phyloP scores from a whole-genome alignment of 345 rosid genomes.

The Hypericum perforatum region DNA sequence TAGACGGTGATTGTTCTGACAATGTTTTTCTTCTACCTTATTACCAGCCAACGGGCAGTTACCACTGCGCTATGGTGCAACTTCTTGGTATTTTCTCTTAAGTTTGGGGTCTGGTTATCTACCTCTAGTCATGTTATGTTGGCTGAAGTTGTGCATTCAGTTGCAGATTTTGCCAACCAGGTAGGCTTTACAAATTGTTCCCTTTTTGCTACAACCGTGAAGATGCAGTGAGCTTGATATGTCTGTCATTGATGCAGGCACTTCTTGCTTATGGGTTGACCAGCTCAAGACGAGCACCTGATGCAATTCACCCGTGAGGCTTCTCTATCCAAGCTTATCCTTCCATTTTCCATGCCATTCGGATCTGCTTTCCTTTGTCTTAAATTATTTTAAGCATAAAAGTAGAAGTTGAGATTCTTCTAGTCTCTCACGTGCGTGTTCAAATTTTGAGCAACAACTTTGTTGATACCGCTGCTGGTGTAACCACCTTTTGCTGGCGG shows the following conservation, averaged over 20 bases:
- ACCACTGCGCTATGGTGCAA: slow-evolving; percentile 96
- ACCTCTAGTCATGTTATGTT: slow-evolving; percentile 95
- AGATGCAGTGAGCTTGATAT: slow-evolving; percentile 31
- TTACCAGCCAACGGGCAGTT: slow-evolving; percentile 87
- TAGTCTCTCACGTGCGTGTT: too few species aligned
- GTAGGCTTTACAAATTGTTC: slow-evolving; percentile 17
- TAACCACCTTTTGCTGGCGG: too few species aligned
- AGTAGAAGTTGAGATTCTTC: neutral
- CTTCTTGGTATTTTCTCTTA: slow-evolving; percentile 90
- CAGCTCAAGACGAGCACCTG: slow-evolving; percentile 99
- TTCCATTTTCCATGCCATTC: neutral
- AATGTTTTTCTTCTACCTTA: slow-evolving; percentile 10
- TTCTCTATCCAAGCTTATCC: slow-evolving; percentile 1
- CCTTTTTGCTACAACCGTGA: too few species aligned
- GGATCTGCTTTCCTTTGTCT: slow-evolving; percentile 6
- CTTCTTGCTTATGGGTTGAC: slow-evolving; percentile 94
- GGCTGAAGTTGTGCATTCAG: slow-evolving; percentile 91
- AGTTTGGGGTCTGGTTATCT: slow-evolving; percentile 81
- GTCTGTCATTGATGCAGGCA: slow-evolving; percentile 44
- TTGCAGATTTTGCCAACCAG: slow-evolving; percentile 98
- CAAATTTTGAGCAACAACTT: too few species aligned
- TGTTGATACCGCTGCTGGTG: too few species aligned
- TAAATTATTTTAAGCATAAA: neutral
- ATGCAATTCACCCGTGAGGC: slow-evolving; percentile 95
- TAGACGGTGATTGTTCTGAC: neutral